phyloP scores from a whole-genome alignment of 1,284 basidiomycete species.

The Ceratobasidium sp. region DNA sequence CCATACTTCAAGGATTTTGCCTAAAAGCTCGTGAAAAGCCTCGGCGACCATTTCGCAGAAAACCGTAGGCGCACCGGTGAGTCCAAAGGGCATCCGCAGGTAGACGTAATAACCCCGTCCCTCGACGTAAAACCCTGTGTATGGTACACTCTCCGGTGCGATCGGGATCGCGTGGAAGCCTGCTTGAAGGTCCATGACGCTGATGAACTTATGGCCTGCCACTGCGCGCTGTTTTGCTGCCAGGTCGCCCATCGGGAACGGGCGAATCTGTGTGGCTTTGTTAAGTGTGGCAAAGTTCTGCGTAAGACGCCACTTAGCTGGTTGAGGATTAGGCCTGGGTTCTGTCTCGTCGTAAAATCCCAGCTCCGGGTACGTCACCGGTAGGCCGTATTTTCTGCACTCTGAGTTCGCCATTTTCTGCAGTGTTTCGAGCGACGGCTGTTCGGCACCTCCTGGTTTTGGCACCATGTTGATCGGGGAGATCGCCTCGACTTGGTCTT shows the following conservation, averaged over 20 bases:
- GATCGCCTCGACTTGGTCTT: conserved; percentile 49
- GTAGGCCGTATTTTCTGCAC: conserved; percentile 17
- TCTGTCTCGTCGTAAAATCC: background rate
- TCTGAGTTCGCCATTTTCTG: conserved; percentile 44
- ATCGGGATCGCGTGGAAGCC: conserved; percentile 47
- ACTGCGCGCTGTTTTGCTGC: conserved; percentile 35
- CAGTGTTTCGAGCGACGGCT: conserved; percentile 36
- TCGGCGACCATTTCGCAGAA: conserved; percentile 40
- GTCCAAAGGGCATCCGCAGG: conserved; percentile 45
- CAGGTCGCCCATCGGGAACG: conserved; percentile 43
- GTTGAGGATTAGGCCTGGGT: background rate
- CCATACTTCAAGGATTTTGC: conserved; percentile 39
- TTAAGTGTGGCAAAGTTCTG: conserved; percentile 51
- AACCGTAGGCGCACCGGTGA: conserved; percentile 44
- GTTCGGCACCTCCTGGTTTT: conserved; percentile 46
- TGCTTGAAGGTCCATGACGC: conserved; percentile 42
- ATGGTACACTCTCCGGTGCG: conserved; percentile 22
- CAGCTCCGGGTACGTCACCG: background rate
- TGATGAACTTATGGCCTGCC: conserved; percentile 40
- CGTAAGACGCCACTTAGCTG: conserved; percentile 49
- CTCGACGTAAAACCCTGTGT: conserved; percentile 47
- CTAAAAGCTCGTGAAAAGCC: conserved; percentile 43
- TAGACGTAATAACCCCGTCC: conserved; percentile 48
- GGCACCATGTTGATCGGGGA: conserved; percentile 48
- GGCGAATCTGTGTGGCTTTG: conserved; percentile 49